These are phyloP conservation scores for Sutorius eximius DNA, from an alignment of 1,284 basidiomycete species.

Conservation along the genomic window DNA sequence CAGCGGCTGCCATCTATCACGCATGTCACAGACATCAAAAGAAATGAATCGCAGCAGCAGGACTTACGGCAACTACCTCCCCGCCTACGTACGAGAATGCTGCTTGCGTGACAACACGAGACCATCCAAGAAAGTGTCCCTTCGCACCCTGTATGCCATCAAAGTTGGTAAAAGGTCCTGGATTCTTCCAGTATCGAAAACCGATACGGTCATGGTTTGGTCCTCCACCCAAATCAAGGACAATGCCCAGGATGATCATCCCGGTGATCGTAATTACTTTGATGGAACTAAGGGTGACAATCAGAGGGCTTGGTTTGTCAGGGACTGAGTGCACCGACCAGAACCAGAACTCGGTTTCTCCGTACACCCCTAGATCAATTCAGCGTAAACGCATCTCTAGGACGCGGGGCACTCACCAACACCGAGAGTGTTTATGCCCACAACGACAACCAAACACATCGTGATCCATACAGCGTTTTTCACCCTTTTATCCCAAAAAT, in stretches of 20 bases:
- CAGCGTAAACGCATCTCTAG: neutral
- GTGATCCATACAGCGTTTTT: constrained; percentile 61
- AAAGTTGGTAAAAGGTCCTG: constrained; percentile 38
- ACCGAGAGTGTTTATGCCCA: constrained; percentile 59
- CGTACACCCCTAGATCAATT: constrained; percentile 37
- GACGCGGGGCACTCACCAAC: constrained; percentile 36
- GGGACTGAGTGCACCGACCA: constrained; percentile 4
- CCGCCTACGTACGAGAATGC: constrained; percentile 55
- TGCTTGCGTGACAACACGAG: constrained; percentile 38
- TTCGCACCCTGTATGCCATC: constrained; percentile 26
- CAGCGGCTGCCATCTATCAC: constrained; percentile 47
- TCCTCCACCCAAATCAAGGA: constrained; percentile 43
- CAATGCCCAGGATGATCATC: constrained; percentile 42
- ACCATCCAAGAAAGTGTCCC: constrained; percentile 47
- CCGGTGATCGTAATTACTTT: constrained; percentile 43
- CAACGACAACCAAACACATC: constrained; percentile 57
- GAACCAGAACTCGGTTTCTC: constrained; percentile 55
- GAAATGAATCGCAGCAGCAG: neutral
- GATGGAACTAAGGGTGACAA: constrained; percentile 30
- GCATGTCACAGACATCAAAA: neutral
- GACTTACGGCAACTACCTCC: constrained; percentile 49
- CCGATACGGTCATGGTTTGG: constrained; percentile 39
- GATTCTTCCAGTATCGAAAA: constrained; percentile 46
- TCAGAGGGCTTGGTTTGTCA: neutral
- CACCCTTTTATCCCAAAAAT: constrained; percentile 49